Evolutionary conservation across 768 basidiomycete genomes (phyloP).

Genomic region (Russula compacta): DNA sequence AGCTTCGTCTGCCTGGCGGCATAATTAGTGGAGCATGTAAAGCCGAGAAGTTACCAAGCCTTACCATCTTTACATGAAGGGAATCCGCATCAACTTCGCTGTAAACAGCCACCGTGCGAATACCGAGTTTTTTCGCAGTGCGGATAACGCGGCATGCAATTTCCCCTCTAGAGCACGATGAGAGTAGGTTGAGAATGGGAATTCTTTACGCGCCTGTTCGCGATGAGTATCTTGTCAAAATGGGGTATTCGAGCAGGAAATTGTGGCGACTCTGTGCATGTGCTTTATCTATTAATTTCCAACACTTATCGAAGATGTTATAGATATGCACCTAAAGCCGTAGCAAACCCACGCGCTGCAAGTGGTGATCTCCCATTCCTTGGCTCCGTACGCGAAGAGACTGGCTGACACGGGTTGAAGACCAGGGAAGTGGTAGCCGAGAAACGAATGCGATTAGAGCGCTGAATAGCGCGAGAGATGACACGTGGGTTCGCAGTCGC

Average conservation of each 20-base stretch:
- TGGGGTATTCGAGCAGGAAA: conserved; percentile 36
- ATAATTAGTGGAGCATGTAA: not conserved
- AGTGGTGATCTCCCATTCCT: not conserved
- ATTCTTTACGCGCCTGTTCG: conserved; percentile 57
- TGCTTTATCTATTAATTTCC: not conserved
- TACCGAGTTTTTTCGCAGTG: conserved; percentile 79
- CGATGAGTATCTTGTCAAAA: conserved; percentile 87
- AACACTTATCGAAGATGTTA: not conserved
- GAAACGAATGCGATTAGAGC: not conserved
- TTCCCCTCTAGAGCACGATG: conserved; percentile 55
- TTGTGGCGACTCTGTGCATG: not conserved
- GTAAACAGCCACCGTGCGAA: conserved; percentile 88
- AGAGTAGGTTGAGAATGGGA: not conserved
- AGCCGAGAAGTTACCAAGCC: conserved; percentile 5
- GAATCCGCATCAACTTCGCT: conserved; percentile 78
- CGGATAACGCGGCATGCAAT: conserved; percentile 94
- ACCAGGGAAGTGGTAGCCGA: not conserved
- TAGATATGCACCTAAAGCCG: not conserved
- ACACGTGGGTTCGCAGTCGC: not conserved
- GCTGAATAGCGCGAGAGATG: not conserved
- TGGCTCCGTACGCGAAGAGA: not conserved
- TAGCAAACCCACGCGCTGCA: not conserved
- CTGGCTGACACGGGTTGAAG: not conserved
- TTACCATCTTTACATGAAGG: conserved; percentile 73
- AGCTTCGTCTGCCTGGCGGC: conserved; percentile 41